Evolutionary conservation across 345 rosid genomes (phyloP), one percentile per base, ranked within the genome.

Genomic region (Lumnitzera littorea): DNA sequence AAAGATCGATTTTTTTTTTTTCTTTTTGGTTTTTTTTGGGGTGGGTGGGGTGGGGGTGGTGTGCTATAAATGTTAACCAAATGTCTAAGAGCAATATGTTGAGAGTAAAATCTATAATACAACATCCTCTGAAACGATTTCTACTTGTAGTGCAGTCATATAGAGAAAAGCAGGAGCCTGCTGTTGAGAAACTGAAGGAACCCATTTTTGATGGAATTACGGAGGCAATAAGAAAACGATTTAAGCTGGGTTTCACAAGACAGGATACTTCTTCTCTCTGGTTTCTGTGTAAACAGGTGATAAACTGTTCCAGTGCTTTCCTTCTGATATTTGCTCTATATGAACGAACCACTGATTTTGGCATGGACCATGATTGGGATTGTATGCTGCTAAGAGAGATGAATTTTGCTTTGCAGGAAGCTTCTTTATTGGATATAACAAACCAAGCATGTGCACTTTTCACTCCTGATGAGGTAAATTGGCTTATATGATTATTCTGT

Each of bases 231-330:
- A 74, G 70, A 23, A 82, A 66, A 70, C 91, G 84, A 50, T 74
- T 73, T 67, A 82, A 60, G 67, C 70, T 91, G 60, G 79, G 71
- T 57, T 84, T 94, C 68, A 88, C 91, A 0, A 83, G 82, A 74
- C 76, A 90, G 61, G 97, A 88, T 62, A 67, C 79, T 36, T 72
- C 96, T 51, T 88, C 95, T 72, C 88, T 94, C 46, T 94, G 99
- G 95, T 88, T 91, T 78, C 73, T 94, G 43, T 94, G 97, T 72
- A 88, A 90, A 75, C 95, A 90, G 96, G 99, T 84, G 57, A 51
- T 23, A 51, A 50, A 17, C 49, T 65, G 52, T 58, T 63, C 13
- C 29, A 53, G 15, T 60, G 12, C 48, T 53, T 51, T 24, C 24
- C 12, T 36, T 47, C 47, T 3, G 48, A 15, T 51, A 46, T 11